Evolutionary conservation across 768 basidiomycete species (phyloP), one percentile per base, ranked within the genome.

Genomic region (Pulveroboletus frians): DNA sequence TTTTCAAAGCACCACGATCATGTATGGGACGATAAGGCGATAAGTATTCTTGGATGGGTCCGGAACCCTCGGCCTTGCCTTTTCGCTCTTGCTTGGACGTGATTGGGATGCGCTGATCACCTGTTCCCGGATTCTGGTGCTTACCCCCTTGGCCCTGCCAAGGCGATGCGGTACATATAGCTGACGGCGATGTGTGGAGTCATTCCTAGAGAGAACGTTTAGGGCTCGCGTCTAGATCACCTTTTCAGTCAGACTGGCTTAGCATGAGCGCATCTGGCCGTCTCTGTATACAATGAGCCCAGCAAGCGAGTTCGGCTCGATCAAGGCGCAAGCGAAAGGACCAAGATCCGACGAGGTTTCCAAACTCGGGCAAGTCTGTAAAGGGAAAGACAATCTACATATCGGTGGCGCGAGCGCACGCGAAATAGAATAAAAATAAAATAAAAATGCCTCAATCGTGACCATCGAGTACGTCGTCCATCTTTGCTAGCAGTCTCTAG

Each of bases 21-120:
- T 44, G 55, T 38, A 51, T 11, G n/a, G 36, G 23, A 26, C 31
- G 58, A 61, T 57, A 57, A 61, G 39, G 35, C 29, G 58, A 47
- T 61, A 26, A 6, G 23, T 26, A 60, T 60, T 61, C 55, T 54
- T 57, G 55, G 54, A 41, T 39, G 27, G 29, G 21, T 34, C 20
- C 43, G 10, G 20, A 14, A 20, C 11, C 32, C 35, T 18, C 11
- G 31, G 36, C 8, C 13, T 34, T 14, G n/a, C 29, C 15, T 36
- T 23, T 39, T 34, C 40, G 31, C 23, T 20, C 9, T 43, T 43
- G 38, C 36, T 26, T 49, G 26, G 23, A 23, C n/a, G 20, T n/a
- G 53, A 41, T 29, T 15, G 15, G 31, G 39, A 47, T 15, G 20
- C 30, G 39, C 57, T 51, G 46, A 44, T 46, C 42, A 43, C 34